Base-by-base conservation (phyloP, 78 protist species). In the Bigelowiella natans region DNA sequence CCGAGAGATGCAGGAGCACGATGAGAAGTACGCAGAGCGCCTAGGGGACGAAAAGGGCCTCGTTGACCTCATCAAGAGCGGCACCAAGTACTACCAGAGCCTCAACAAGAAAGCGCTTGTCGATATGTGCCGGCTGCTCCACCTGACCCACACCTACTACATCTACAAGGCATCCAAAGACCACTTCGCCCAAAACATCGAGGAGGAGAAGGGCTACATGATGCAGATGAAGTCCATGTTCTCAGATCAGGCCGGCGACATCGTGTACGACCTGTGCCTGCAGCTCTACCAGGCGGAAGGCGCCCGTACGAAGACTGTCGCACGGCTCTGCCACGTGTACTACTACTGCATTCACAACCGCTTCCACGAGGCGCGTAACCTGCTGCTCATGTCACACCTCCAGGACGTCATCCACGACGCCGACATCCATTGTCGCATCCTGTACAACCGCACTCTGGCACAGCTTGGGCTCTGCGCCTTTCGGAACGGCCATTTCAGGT, bases 401-500 rank as follows among this genome's bases (percentile, higher is more conserved):
- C 96, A 94, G 90, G 97, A 94, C 39, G 91, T 37, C 85, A 92
- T 95, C 89, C 92, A 39, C 88, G 2, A 34, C 40, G 38, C 83
- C 39, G 39, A 36, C 87, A 37, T 7, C 40, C 73, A 40, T 86
- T 91, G 82, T 87, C 95, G 88, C 95, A 93, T 95, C 39, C 93
- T 96, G 28, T 97, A 88, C 97, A 97, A 97, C 93, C 95, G 99
- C 39, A 83, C 97, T 1, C 91, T 97, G 93, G 97, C 93, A 28
- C 99, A 97, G 94, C 40, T 97, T 3, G 99, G 99, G n/a, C 95
- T 97, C 31, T 92, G 97, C 38, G 99, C 99, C 30, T 97, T 97
- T 95, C 91, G 98, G 36, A 2, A 18, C 39, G 98, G 99, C 37
- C 73, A 82, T 40, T 92, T 95, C 88, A 11, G 1, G 11, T 95